Evolutionary conservation across 768 basidiomycete species (phyloP).

Genomic region (Solioccasus polychromus): DNA sequence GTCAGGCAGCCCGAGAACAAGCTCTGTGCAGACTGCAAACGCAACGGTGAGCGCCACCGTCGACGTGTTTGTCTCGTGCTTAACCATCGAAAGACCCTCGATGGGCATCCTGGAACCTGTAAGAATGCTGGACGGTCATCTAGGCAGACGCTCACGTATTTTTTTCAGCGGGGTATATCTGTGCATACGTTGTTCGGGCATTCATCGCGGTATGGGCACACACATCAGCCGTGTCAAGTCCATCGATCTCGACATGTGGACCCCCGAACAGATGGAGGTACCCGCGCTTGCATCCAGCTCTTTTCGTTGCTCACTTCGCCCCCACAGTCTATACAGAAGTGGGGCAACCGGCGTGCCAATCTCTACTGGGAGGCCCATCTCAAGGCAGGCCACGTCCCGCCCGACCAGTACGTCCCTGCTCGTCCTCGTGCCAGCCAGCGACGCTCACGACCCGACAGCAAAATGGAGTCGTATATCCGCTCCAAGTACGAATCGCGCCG

Average conservation of each 20-base stretch:
- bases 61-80: not conserved
- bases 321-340: constrained; percentile 75
- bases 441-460: constrained; percentile 45
- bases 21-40: constrained; percentile 93
- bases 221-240: constrained; percentile 98
- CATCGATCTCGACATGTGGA: constrained; percentile 97
- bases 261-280: constrained; percentile 95
- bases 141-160: no score
- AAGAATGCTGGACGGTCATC: constrained; percentile 32
- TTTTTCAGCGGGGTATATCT: constrained; percentile 78
- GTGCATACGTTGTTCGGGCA: constrained; percentile 96
- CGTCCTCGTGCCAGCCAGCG: no score
- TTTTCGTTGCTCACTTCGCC: not conserved
- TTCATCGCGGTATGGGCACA: constrained; percentile 97
- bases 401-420: constrained; percentile 79
- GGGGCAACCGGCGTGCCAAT: constrained; percentile 94
- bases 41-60: constrained; percentile 67
- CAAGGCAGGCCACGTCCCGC: constrained; percentile 85
- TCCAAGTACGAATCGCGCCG: constrained; percentile 93
- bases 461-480: constrained; percentile 96
- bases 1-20: constrained; percentile 92
- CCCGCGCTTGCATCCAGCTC: constrained; percentile 25
- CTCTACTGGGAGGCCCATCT: constrained; percentile 97
- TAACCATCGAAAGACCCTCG: constrained; percentile 66
- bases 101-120: constrained; percentile 99